A percentile compares a stretch with the other conserved stretches of the same genome.
phyloP scores from a whole-genome alignment of 345 rosid species.

The Diplotaxis tenuifolia region DNA sequence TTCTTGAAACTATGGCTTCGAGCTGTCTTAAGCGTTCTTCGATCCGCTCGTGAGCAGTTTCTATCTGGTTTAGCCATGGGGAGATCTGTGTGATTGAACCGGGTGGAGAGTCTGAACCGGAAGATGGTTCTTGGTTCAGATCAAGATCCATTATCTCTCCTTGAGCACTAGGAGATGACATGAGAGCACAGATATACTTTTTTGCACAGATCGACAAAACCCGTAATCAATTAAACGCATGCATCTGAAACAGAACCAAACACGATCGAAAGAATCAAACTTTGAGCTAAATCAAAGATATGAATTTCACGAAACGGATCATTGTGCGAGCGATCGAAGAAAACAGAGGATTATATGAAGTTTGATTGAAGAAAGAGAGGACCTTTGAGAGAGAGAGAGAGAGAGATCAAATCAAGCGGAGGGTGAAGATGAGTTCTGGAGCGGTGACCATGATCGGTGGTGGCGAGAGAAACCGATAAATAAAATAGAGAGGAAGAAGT shows the following conservation, averaged over 20 bases:
- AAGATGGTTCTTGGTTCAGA: slow-evolving; percentile 49
- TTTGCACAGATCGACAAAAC: slow-evolving; percentile 14
- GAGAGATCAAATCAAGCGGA: slow-evolving; percentile 23
- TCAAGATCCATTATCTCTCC: slow-evolving; percentile 53
- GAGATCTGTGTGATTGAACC: slow-evolving; percentile 38
- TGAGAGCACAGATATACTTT: neutral
- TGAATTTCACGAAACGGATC: neutral
- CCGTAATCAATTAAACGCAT: slow-evolving; percentile 18
- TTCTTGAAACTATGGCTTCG: slow-evolving; percentile 49
- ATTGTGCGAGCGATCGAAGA: slow-evolving; percentile 5
- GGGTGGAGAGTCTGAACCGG: slow-evolving; percentile 28
- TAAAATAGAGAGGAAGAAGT: slow-evolving; percentile 13
- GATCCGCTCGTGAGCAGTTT: slow-evolving; percentile 46
- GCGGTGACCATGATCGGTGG: slow-evolving; percentile 35
- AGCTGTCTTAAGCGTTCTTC: slow-evolving; percentile 62
- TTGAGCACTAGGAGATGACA: slow-evolving; percentile 25
- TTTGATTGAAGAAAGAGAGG: neutral
- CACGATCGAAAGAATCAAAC: neutral
- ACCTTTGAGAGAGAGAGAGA: neutral
- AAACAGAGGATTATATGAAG: neutral
- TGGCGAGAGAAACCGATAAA: slow-evolving; percentile 24
- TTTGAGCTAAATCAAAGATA: neutral
- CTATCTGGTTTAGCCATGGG: slow-evolving; percentile 45
- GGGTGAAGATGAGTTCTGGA: slow-evolving; percentile 9
- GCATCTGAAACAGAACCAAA: slow-evolving; percentile 26